These are phyloP conservation scores for Tuber indicum DNA, from an alignment of 495 filamentous ascomycete species.

Conservation along the genomic window DNA sequence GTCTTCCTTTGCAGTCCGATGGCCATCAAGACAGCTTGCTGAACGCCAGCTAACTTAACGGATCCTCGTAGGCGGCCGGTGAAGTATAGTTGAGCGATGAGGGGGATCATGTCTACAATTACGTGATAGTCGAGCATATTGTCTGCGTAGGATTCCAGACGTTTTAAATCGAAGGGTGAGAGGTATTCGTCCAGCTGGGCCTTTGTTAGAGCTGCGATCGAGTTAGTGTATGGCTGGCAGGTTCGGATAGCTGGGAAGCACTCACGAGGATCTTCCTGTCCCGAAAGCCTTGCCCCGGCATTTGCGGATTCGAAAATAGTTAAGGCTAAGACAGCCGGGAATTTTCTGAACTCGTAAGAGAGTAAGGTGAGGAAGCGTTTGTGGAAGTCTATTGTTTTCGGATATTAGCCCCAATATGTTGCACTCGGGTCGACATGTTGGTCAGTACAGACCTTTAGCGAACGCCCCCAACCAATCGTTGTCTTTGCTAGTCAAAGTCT, in stretches of 20 bases:
- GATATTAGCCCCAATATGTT: neutral
- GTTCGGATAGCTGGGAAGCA: neutral
- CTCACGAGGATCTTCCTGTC: constrained; percentile 21
- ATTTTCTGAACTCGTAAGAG: constrained; percentile 84
- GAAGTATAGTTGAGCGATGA: constrained; percentile 75
- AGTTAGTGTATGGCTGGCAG: constrained; percentile 46
- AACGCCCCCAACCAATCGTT: constrained; percentile 81
- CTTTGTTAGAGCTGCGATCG: constrained; percentile 57
- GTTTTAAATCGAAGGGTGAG: constrained; percentile 88
- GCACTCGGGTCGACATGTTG: neutral
- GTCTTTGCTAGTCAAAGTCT: constrained; percentile 63
- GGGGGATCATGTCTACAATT: constrained; percentile 85
- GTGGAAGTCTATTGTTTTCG: constrained; percentile 64
- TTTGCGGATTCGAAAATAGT: constrained; percentile 83
- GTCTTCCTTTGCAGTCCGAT: constrained; percentile 85
- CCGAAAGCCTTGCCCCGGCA: constrained; percentile 59
- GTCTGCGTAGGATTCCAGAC: constrained; percentile 88
- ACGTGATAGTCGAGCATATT: constrained; percentile 97
- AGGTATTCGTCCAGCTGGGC: constrained; percentile 63
- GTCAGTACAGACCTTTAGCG: constrained; percentile 46
- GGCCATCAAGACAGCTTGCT: constrained; percentile 77
- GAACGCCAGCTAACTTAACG: constrained; percentile 67
- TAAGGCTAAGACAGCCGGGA: constrained; percentile 72
- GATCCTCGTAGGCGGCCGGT: constrained; percentile 59
- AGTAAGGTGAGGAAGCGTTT: constrained; percentile 78